Conservation (phyloP, 2,329 filamentous ascomycete genomes). For the Calonectria pseudoreteaudii region DNA sequence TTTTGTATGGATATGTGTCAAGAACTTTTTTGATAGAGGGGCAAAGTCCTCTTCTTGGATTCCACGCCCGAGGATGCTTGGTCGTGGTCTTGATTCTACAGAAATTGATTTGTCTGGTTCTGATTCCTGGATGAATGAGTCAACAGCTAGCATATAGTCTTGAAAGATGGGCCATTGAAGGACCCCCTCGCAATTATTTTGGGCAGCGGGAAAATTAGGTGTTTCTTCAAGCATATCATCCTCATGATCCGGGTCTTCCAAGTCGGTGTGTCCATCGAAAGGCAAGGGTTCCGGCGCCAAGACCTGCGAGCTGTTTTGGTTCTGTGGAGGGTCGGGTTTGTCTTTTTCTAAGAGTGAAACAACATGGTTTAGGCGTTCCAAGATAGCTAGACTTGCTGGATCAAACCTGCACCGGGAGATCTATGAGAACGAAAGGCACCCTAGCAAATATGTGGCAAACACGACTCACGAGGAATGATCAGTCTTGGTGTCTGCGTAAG, state of each 20-base stretch:
- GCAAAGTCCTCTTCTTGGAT: slow-evolving; percentile 24
- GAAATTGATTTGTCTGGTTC: neutral
- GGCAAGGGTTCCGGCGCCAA: neutral
- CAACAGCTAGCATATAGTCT: neutral
- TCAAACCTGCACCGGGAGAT: slow-evolving; percentile 5
- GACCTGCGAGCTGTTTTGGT: neutral
- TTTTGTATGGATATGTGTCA: slow-evolving; percentile 21
- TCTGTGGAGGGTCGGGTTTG: neutral
- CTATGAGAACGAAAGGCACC: neutral
- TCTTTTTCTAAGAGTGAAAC: slow-evolving; percentile 18
- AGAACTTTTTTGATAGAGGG: slow-evolving; percentile 15
- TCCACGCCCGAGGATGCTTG: slow-evolving; percentile 5
- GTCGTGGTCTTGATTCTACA: neutral
- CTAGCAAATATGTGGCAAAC: neutral
- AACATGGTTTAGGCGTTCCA: slow-evolving; percentile 23
- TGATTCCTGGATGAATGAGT: slow-evolving; percentile 11
- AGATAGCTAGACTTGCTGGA: slow-evolving; percentile 21
- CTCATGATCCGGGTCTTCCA: slow-evolving; percentile 5
- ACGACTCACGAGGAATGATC: slow-evolving; percentile 27
- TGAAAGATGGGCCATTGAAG: slow-evolving; percentile 21
- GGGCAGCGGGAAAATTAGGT: slow-evolving; percentile 10
- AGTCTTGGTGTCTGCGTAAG: slow-evolving; percentile 12
- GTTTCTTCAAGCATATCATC: slow-evolving; percentile 18
- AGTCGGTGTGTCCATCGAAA: neutral
- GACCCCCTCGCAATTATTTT: slow-evolving; percentile 18